Evolutionary conservation across 257 asterid genomes (phyloP), one percentile per base, ranked within the genome.

Genomic region (Asclepias syriaca): DNA sequence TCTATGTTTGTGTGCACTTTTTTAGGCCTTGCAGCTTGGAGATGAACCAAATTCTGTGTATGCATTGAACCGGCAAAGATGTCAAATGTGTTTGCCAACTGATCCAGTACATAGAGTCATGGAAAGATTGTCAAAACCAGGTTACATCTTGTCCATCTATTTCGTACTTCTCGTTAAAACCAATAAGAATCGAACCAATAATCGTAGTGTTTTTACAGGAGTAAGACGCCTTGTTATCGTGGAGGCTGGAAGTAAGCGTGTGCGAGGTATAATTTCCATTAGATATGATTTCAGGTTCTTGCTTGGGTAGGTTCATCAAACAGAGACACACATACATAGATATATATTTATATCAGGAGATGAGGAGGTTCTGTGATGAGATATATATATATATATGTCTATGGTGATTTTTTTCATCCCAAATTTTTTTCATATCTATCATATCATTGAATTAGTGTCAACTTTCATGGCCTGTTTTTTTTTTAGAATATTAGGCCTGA

Each of bases 231-330:
- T 93, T 53, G 77, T 93, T 24, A 78, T 91, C 7, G 97, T 93
- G 65, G 97, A 93, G 84, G 96, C 98, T 63, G 98, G 98, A 80
- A 93, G 94, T 87, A 93, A 93, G 80, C 97, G 94, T 0, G 90
- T 93, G 37, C 92, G 86, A 78, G 98, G 98, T 64, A 88, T 93
- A 56, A 73, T 93, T 68, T 78, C 98, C 13, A 59, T 93, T 27
- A 74, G 98, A 93, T 58, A 77, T 91, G n/a, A n/a, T 54, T 88
- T 91, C 80, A 88, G 85, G 83, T 93, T 93, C 82, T 87, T 93
- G 76, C 75, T 78, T 81, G 94, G 94, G 77, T 80, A 82, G 85
- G 56, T 79, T 65, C 64, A 77, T 64, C 60, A 70, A 70, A 72
- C n/a, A 57, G 60, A 2, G 61, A 15, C 40, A 54, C 48, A 34